Evolutionary conservation across 2,329 filamentous ascomycete genomes (phyloP).

Genomic region (Stenocarpella maydis): DNA sequence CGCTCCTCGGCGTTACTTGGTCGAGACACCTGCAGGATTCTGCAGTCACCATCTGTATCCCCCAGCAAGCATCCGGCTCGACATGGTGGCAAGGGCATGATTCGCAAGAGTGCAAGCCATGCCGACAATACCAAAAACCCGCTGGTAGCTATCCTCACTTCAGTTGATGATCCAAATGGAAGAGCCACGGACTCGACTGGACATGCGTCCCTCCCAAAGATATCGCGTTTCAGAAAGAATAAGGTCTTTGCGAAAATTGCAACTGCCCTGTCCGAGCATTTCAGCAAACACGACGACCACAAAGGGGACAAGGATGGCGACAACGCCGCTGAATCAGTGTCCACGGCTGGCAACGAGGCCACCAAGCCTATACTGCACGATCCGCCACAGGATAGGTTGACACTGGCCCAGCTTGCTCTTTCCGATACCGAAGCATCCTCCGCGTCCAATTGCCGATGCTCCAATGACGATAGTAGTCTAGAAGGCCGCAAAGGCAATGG

Average conservation of each 20-base stretch:
- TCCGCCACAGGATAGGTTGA: not conserved
- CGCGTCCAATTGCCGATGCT: not conserved
- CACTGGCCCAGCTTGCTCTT: slow-evolving; percentile 38
- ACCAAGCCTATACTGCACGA: not conserved
- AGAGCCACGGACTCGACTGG: slow-evolving; percentile 13
- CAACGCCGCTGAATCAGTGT: not conserved
- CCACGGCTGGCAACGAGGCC: not conserved
- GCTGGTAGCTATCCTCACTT: slow-evolving; percentile 5
- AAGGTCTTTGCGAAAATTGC: slow-evolving; percentile 34
- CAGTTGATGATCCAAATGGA: not conserved
- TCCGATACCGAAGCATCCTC: slow-evolving; percentile 23
- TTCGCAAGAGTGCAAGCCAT: not conserved
- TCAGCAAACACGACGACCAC: slow-evolving; percentile 6
- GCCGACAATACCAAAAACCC: slow-evolving; percentile 24
- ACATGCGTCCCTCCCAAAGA: not conserved
- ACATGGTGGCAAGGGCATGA: not conserved
- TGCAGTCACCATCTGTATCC: slow-evolving; percentile 9
- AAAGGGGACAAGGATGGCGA: not conserved
- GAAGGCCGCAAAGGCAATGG: slow-evolving; percentile 47
- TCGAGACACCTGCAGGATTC: not conserved
- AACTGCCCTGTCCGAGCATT: slow-evolving; percentile 32
- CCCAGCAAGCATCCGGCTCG: not conserved
- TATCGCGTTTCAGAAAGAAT: slow-evolving; percentile 32
- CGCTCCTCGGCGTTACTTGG: slow-evolving; percentile 18
- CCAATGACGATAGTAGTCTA: slow-evolving; percentile 47